These are phyloP conservation scores for Ilyonectria robusta DNA, from an alignment of 2,329 filamentous ascomycete genomes.

Conservation along the genomic window DNA sequence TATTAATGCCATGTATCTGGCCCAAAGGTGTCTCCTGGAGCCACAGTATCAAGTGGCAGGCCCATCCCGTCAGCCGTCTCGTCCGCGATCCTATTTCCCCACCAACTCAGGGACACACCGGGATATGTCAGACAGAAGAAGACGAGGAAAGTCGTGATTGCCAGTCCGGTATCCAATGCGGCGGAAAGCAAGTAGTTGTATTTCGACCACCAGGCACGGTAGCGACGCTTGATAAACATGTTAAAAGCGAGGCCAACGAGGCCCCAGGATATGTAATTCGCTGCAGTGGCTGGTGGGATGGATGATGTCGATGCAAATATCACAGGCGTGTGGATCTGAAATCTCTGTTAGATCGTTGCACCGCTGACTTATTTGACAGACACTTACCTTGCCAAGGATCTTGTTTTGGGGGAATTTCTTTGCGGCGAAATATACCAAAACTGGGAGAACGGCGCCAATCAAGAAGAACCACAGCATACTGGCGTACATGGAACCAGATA, in stretches of 20 bases:
- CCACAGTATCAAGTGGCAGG: conserved; percentile 42
- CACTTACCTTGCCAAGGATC: conserved; percentile 1
- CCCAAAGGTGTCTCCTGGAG: conserved; percentile 49
- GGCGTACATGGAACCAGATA: conserved; percentile 18
- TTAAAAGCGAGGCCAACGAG: conserved; percentile 72
- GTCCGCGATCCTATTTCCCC: conserved; percentile 66
- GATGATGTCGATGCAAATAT: conserved; percentile 12
- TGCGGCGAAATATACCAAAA: conserved; percentile 9
- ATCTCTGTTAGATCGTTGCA: not conserved
- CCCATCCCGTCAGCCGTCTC: conserved; percentile 51
- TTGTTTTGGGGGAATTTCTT: conserved; percentile 11
- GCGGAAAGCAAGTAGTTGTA: conserved; percentile 60
- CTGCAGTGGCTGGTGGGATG: conserved; percentile 69
- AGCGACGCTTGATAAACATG: conserved; percentile 66
- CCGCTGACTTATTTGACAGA: not conserved
- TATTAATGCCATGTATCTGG: conserved; percentile 48
- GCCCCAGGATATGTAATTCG: conserved; percentile 73
- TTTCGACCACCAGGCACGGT: conserved; percentile 70
- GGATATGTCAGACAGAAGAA: conserved; percentile 51
- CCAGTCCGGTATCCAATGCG: conserved; percentile 56
- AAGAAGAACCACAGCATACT: conserved; percentile 27
- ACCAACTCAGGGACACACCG: conserved; percentile 57
- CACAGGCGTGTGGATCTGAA: conserved; percentile 16
- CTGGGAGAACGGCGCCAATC: conserved; percentile 15
- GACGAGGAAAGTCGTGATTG: conserved; percentile 53